Evolutionary conservation across 2,329 filamentous ascomycete species (phyloP).

Genomic region (Tetracladium maxilliforme): DNA sequence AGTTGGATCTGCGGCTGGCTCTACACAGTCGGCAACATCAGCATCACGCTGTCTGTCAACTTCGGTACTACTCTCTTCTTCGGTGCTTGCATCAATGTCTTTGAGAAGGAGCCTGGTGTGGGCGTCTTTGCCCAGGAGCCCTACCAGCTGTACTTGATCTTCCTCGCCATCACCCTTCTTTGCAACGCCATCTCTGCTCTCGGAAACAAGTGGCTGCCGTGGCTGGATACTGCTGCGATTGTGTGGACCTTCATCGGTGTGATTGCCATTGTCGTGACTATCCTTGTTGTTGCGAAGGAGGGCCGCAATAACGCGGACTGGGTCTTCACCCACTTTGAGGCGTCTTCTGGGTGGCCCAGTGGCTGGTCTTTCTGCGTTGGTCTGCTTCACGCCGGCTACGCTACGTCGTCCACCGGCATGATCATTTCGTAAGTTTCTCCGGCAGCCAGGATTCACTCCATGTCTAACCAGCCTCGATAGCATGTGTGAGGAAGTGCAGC

Average conservation of each 20-base stretch:
- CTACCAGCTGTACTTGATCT: slow-evolving; percentile 31
- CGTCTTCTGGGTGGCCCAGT: slow-evolving; percentile 51
- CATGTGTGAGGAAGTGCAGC: slow-evolving; percentile 60
- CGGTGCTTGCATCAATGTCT: slow-evolving; percentile 38
- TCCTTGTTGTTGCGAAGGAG: slow-evolving; percentile 52
- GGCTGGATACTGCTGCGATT: slow-evolving; percentile 58
- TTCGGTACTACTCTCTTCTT: slow-evolving; percentile 51
- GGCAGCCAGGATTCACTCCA: slow-evolving; percentile 3
- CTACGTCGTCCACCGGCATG: slow-evolving; percentile 66
- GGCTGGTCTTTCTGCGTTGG: slow-evolving; percentile 65
- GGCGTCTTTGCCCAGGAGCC: slow-evolving; percentile 25
- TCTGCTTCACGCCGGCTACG: slow-evolving; percentile 57
- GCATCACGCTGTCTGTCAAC: slow-evolving; percentile 71
- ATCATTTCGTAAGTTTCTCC: slow-evolving; percentile 49
- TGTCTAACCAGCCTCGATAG: slow-evolving; percentile 24
- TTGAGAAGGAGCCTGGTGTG: slow-evolving; percentile 26
- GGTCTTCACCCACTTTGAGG: slow-evolving; percentile 56
- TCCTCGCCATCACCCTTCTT: slow-evolving; percentile 29
- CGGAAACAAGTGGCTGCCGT: slow-evolving; percentile 35
- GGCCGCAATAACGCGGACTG: slow-evolving; percentile 47
- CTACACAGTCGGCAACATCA: slow-evolving; percentile 67
- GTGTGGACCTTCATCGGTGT: slow-evolving; percentile 63
- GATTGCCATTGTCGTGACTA: slow-evolving; percentile 45
- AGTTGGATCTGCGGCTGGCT: slow-evolving; percentile 65
- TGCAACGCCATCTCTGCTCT: slow-evolving; percentile 34